Conservation (phyloP, 805 yeast species). For the Starmerella vaccinii region DNA sequence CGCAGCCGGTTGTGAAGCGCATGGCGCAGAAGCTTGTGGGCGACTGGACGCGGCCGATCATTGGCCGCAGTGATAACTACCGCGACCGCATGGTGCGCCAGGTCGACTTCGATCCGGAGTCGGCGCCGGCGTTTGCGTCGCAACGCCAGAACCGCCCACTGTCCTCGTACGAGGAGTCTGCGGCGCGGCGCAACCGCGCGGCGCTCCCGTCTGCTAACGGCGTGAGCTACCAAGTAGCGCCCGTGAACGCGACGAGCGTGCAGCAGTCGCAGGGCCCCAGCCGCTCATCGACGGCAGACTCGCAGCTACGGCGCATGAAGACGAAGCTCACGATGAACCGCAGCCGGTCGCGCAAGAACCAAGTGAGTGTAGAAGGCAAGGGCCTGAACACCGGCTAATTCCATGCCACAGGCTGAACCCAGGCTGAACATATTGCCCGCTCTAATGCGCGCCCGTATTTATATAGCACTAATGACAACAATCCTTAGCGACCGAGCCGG, state of each 20-base stretch:
- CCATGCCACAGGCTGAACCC: not conserved
- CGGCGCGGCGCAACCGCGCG: constrained; percentile 85
- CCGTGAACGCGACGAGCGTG: constrained; percentile 50
- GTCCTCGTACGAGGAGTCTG: constrained; percentile 75
- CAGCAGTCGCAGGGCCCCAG: constrained; percentile 37
- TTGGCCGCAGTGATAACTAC: constrained; percentile 90
- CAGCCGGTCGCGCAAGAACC: constrained; percentile 43
- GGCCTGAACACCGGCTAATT: constrained; percentile 22
- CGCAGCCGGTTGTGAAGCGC: constrained; percentile 77
- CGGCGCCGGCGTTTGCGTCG: constrained; percentile 13
- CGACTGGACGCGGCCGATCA: constrained; percentile 97
- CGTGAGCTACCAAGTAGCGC: constrained; percentile 83
- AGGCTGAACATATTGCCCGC: not conserved
- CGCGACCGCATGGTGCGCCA: constrained; percentile 70
- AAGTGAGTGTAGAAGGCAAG: constrained; percentile 73
- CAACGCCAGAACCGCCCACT: constrained; percentile 8
- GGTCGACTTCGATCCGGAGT: constrained; percentile 43
- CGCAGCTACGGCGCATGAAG: constrained; percentile 70
- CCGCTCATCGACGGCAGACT: constrained; percentile 48
- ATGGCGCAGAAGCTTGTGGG: constrained; percentile 85
- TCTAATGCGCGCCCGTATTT: not conserved
- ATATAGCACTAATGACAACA: not conserved
- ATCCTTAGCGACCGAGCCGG: not conserved
- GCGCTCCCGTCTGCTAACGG: constrained; percentile 91
- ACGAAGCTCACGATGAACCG: constrained; percentile 39